Evolutionary conservation across 2,329 filamentous ascomycete genomes (phyloP).

Genomic region (Capronia epimyces): DNA sequence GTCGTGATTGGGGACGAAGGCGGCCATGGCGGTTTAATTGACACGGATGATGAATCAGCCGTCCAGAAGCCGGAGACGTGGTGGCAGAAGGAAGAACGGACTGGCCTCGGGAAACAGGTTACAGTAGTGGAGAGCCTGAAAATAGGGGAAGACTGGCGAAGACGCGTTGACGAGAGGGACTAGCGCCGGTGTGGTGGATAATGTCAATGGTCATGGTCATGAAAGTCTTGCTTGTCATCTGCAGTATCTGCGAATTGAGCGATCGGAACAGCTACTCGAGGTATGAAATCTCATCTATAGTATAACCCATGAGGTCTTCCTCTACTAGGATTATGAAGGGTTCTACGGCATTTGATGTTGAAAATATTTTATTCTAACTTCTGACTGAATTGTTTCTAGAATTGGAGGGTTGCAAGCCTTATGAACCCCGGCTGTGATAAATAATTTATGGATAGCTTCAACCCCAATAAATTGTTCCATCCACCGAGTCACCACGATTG

Average conservation of each 20-base stretch:
- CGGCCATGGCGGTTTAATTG: constrained; percentile 68
- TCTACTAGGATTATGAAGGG: no score
- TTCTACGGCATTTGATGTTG: no score
- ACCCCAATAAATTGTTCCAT: no score
- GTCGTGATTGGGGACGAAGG: constrained; percentile 54
- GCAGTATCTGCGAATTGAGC: background rate
- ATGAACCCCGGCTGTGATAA: background rate
- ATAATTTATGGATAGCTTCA: no score
- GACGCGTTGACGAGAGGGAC: constrained; percentile 64
- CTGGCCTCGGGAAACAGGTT: constrained; percentile 79
- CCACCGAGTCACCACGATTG: no score
- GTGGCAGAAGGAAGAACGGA: constrained; percentile 76
- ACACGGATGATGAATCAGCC: constrained; percentile 61
- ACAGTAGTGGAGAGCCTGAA: constrained; percentile 79
- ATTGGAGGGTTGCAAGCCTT: no score
- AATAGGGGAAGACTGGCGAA: constrained; percentile 80
- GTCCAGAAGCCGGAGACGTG: constrained; percentile 47
- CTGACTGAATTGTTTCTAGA: no score
- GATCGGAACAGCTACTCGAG: background rate
- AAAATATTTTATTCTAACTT: background rate
- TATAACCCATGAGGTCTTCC: no score
- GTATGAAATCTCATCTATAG: no score
- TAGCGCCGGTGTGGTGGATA: constrained; percentile 29
- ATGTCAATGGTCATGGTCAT: background rate
- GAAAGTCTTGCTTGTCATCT: background rate